Percentiles rank a stretch among this genome's conserved stretches.
Conservation (phyloP, 2,329 filamentous ascomycete species). For the Fusarium fujikuroi region DNA sequence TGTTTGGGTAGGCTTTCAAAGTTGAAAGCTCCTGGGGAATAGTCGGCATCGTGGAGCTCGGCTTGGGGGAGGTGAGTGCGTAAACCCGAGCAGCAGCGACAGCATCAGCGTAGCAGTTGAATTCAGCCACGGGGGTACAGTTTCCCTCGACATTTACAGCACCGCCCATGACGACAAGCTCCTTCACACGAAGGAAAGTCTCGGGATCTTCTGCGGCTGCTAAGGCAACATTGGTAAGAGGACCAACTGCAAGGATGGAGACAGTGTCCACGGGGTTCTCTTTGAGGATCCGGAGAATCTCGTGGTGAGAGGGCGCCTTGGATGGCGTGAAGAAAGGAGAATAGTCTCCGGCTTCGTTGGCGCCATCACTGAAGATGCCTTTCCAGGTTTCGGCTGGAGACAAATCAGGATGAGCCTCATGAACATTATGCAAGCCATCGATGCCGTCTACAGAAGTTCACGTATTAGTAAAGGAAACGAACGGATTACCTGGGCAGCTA, state of each 20-base stretch:
- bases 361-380: slow-evolving; percentile 65
- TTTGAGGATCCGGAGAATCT: slow-evolving; percentile 86
- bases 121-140: slow-evolving; percentile 86
- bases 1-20: slow-evolving; percentile 71
- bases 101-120: slow-evolving; percentile 93
- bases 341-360: slow-evolving; percentile 57
- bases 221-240: slow-evolving; percentile 91
- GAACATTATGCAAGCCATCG: slow-evolving; percentile 82
- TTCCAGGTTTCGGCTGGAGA: slow-evolving; percentile 80
- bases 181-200: slow-evolving; percentile 87
- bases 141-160: slow-evolving; percentile 84
- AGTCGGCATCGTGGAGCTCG: slow-evolving; percentile 83
- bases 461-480: slow-evolving; percentile 11
- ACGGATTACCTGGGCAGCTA: neutral
- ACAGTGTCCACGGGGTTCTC: slow-evolving; percentile 87
- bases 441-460: slow-evolving; percentile 68
- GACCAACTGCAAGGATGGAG: slow-evolving; percentile 89
- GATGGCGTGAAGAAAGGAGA: slow-evolving; percentile 79
- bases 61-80: slow-evolving; percentile 78
- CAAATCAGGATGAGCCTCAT: slow-evolving; percentile 78
- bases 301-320: slow-evolving; percentile 77
- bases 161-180: slow-evolving; percentile 96
- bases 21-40: slow-evolving; percentile 61
- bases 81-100: slow-evolving; percentile 81
- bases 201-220: slow-evolving; percentile 90